Base-by-base conservation (phyloP, 2,329 filamentous ascomycete genomes). In the Exophiala oligosperma region DNA sequence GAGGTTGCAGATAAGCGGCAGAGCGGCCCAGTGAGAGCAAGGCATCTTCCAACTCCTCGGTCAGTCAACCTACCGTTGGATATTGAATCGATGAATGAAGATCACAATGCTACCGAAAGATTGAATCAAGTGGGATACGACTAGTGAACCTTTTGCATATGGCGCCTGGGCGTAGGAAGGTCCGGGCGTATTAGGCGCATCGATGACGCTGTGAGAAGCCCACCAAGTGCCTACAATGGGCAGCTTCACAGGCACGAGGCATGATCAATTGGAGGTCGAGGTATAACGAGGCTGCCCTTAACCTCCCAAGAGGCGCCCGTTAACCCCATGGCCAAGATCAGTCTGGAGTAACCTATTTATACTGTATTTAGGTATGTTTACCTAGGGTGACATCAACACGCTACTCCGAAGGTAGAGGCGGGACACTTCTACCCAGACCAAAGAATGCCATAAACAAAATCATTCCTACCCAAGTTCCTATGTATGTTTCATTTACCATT, bases 241-340 rank as follows among this genome's bases (percentile, higher is more conserved):
- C 12, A 17, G n/a, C 17, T 38, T 35, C 41, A 52, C n/a, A 37
- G 41, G 52, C 56, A 59, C 48, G 56, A 53, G 52, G 56, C 47
- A 7, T n/a, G 12, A 48, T 48, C 52, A 55, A 49, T 59, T 59
- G 57, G 52, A 47, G 43, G 24, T 14, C 47, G 35, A 29, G 8
- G 24, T 11, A 4, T 11, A 24, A 43, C 49, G 7, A 52, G 21
- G 37, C 32, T 35, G 4, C 32, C 32, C 32, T 8, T 6, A 9
- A 11, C 6, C 32, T 9, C 32, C 6, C 32, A 2, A 35, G 32
- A 35, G 32, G 32, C 32, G 32, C 32, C 32, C 9, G 17, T 35
- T 8, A 29, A 28, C 2, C 2, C 14, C 12, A 48, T 11, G 11
- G 44, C 44, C 44, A 48, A 32, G 46, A 46, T 24, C n/a, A 11